Base-by-base conservation (phyloP, 2,329 filamentous ascomycete species). In the Paecilomyces sp. region DNA sequence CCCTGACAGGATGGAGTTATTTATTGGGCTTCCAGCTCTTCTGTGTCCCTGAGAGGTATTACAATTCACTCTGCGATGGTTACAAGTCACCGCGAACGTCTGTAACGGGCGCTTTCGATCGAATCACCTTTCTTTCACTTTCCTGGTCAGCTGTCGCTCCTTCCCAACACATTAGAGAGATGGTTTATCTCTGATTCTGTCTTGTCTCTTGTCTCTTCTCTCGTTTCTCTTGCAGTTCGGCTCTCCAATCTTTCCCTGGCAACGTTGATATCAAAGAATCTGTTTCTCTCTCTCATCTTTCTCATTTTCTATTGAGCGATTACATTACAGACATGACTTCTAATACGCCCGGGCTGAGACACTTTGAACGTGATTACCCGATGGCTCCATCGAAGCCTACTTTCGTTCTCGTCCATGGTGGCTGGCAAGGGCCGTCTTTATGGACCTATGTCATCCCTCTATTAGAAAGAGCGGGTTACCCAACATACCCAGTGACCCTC, bases 301-400 rank as follows among this genome's bases (percentile, higher is more conserved):
- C 25, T 28, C 25, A 4, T 6, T 28, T 28, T 28, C 25, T 28
- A 15, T 25, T 30, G 22, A 24, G 9, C 22, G 6, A 53, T 22
- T 22, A 9, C 25, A 25, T 15, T 15, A 24, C 22, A 28, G 24
- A 30, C 25, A 53, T 53, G 51, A 8, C 28, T 25, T 13, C 28
- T 13, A 53, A 12, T 53, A 24, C 13, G 24, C 24, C 22, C 22
- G 28, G 51, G 3, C 28, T 25, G 18, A 13, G 13, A 24, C 51
- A 53, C 7, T 53, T 53, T 25, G 22, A 15, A 15, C 22, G n/a
- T 53, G 51, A 53, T 28, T n/a, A 53, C 13, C 2, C 13, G 18
- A 25, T 13, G 11, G n/a, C 51, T 9, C 13, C 11, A 12, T 30
- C 51, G 22, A 75, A 74, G 61, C 61, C 61, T 36, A 59, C 59